phyloP scores from a whole-genome alignment of 2,329 filamentous ascomycete genomes.

The Pyrenophora seminiperda region DNA sequence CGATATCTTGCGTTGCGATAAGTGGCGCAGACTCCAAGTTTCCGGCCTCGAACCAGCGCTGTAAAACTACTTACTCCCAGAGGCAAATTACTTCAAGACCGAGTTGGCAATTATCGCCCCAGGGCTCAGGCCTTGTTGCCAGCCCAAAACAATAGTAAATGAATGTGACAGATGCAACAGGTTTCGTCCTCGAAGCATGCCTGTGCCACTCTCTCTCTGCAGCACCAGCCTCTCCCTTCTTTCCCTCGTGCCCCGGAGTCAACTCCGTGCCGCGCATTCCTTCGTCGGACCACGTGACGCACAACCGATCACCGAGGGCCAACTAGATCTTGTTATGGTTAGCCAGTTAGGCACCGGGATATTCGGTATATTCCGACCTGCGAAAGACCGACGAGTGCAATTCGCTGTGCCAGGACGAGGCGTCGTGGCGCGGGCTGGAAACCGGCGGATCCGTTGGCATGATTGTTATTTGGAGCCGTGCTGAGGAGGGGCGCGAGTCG shows the following conservation, averaged over 20 bases:
- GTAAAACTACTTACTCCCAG: too few species aligned
- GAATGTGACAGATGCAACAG: neutral
- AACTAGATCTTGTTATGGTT: neutral
- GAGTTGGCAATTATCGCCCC: neutral
- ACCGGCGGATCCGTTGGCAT: conserved; percentile 9
- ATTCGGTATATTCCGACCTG: conserved; percentile 5
- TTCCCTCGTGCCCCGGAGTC: neutral
- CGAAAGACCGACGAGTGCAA: neutral
- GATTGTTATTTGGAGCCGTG: neutral
- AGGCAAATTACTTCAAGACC: too few species aligned
- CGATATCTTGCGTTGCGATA: neutral
- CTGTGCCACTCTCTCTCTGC: conserved; percentile 8
- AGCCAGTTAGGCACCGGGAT: neutral
- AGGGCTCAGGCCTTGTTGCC: neutral
- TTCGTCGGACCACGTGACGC: conserved; percentile 5
- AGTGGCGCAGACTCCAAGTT: neutral
- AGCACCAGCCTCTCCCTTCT: conserved; percentile 2
- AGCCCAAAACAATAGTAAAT: conserved; percentile 5
- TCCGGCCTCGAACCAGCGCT: too few species aligned
- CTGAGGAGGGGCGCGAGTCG: neutral
- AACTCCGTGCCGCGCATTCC: conserved; percentile 6
- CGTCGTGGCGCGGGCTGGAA: conserved; percentile 1
- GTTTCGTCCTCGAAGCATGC: conserved; percentile 10
- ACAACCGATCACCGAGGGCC: conserved; percentile 8
- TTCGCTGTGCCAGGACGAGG: conserved; percentile 4